phyloP scores from a whole-genome alignment of 2,329 filamentous ascomycete species.

The Botrytis galanthina region DNA sequence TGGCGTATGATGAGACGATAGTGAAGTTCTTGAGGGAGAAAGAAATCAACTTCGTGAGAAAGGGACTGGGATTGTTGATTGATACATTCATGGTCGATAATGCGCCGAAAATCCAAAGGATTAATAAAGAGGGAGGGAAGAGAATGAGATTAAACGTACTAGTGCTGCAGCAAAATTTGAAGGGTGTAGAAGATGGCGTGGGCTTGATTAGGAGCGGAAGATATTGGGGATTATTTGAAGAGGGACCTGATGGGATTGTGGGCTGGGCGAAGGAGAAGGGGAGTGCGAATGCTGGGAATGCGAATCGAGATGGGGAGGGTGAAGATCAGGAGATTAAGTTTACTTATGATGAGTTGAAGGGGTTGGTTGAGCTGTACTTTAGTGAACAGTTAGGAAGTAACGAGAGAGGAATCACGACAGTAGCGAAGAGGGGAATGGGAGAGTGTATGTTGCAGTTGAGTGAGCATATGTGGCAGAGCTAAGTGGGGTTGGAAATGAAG shows the following conservation, averaged over 20 bases:
- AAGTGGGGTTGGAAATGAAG: background rate
- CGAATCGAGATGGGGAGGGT: conserved; percentile 50
- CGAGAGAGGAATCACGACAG: conserved; percentile 64
- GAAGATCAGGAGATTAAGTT: conserved; percentile 50
- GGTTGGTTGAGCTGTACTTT: conserved; percentile 64
- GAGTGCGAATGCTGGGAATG: conserved; percentile 24
- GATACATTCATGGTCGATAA: conserved; percentile 76
- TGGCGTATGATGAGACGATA: conserved; percentile 83
- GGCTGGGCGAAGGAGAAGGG: conserved; percentile 50
- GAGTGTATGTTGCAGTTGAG: conserved; percentile 68
- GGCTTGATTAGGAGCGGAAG: conserved; percentile 60
- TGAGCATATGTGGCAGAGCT: conserved; percentile 66
- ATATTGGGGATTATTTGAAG: conserved; percentile 68
- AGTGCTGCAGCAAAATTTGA: conserved; percentile 93
- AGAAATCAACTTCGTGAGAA: conserved; percentile 74
- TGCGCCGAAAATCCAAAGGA: conserved; percentile 67
- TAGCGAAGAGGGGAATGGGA: conserved; percentile 66
- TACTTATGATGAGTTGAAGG: conserved; percentile 65
- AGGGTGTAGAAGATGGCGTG: conserved; percentile 78
- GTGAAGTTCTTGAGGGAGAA: conserved; percentile 67
- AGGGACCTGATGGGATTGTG: conserved; percentile 64
- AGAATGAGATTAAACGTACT: conserved; percentile 92
- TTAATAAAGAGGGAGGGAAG: conserved; percentile 82
- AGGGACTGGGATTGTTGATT: conserved; percentile 73
- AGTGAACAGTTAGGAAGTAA: conserved; percentile 65